These are phyloP conservation scores for Podila horticola DNA, from an alignment of 192 early-diverging fungal species.

Conservation along the genomic window DNA sequence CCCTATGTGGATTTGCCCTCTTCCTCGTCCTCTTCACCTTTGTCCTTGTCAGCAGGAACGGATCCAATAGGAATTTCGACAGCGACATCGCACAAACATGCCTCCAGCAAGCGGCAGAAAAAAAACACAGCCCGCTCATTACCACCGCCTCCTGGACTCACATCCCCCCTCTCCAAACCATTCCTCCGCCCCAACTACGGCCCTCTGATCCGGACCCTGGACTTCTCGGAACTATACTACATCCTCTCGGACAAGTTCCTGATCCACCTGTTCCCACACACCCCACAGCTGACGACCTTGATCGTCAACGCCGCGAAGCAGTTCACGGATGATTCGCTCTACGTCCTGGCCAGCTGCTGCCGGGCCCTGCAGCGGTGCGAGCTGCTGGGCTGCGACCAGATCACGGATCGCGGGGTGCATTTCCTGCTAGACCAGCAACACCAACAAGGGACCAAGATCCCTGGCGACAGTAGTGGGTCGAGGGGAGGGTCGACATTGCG, in stretches of 20 bases:
- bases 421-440: conserved; percentile 6
- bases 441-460: neutral
- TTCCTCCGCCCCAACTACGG: conserved; percentile 13
- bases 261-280: conserved; percentile 17
- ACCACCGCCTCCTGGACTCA: neutral
- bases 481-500: neutral
- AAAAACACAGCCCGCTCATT: neutral
- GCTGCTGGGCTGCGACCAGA: conserved; percentile 14
- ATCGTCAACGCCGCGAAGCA: conserved; percentile 35
- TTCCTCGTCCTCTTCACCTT: neutral
- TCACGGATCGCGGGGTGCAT: conserved; percentile 22
- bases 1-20: neutral
- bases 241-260: conserved; percentile 48
- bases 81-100: neutral
- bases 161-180: neutral
- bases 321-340: conserved; percentile 36
- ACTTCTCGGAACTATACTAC: conserved; percentile 48
- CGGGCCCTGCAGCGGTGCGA: conserved; percentile 5
- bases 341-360: conserved; percentile 12
- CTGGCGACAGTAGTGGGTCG: neutral
- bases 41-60: neutral
- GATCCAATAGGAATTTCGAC: neutral
- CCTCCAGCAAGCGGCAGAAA: neutral
- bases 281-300: conserved; percentile 9
- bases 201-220: conserved; percentile 11